Percentiles rank a stretch among this genome's conserved stretches.
Evolutionary conservation across 805 yeast species (phyloP).

Genomic region (Candida orba): DNA sequence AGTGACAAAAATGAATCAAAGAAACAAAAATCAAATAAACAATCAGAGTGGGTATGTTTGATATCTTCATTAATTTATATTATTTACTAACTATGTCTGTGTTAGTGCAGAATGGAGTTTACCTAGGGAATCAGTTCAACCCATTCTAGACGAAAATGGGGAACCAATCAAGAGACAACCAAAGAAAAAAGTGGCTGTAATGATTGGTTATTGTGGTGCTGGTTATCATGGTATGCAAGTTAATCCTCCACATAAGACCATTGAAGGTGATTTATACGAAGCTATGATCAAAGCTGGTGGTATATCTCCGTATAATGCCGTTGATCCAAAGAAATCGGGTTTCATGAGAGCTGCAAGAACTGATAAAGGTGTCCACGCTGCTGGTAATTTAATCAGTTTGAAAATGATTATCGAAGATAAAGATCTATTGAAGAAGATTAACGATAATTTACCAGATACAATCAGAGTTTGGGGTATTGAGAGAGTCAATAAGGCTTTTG

Average conservation of each 20-base stretch:
- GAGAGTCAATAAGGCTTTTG: slow-evolving; percentile 84
- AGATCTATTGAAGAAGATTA: slow-evolving; percentile 61
- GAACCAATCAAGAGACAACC: slow-evolving; percentile 64
- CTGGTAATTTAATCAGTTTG: slow-evolving; percentile 83
- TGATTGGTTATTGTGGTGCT: slow-evolving; percentile 93
- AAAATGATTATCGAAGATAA: slow-evolving; percentile 81
- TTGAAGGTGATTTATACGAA: slow-evolving; percentile 80
- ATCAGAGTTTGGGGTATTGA: slow-evolving; percentile 91
- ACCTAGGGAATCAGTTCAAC: slow-evolving; percentile 15
- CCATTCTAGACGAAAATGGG: slow-evolving; percentile 51
- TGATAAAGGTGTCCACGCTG: slow-evolving; percentile 97
- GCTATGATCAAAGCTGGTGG: slow-evolving; percentile 88
- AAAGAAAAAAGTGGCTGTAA: slow-evolving; percentile 81
- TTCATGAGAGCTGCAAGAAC: slow-evolving; percentile 85
- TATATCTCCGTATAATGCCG: slow-evolving; percentile 76
- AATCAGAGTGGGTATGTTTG: slow-evolving; percentile 24
- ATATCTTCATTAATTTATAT: not conserved
- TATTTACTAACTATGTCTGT: slow-evolving; percentile 7
- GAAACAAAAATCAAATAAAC: slow-evolving; percentile 15
- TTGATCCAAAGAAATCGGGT: slow-evolving; percentile 80
- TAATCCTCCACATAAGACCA: slow-evolving; percentile 82
- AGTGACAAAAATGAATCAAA: slow-evolving; percentile 12
- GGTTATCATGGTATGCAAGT: slow-evolving; percentile 96
- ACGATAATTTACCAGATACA: slow-evolving; percentile 69
- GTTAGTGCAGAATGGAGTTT: slow-evolving; percentile 12